Evolutionary conservation across 2,329 filamentous ascomycete species (phyloP), one percentile per base, ranked within the genome.

Genomic region (Cladophialophora bantiana): DNA sequence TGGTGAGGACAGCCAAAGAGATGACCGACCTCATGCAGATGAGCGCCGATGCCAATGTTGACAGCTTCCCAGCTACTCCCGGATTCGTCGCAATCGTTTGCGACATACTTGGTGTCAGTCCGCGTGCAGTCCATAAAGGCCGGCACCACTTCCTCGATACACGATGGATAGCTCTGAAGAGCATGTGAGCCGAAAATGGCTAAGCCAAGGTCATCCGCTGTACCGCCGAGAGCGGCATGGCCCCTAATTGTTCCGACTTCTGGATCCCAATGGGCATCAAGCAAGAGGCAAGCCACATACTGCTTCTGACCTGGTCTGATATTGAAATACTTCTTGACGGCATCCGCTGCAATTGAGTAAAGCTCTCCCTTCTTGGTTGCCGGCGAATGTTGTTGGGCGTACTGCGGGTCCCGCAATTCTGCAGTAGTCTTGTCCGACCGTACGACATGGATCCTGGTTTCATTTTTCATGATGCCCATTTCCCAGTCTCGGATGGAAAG

Each of bases 31-130:
- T 97, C 93, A 77, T 96, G 94, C 56, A 98, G 79, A 78, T 98
- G 94, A 9, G 93, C 94, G 7, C 94, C 94, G 70, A 98, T 96
- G 35, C 94, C 94, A 68, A 97, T 90, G 73, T 94, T 96, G 32
- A 92, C 93, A n/a, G 93, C 89, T 77, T 98, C 94, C 94, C 94
- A 98, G 55, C 89, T 95, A 75, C 92, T 96, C 31, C 94, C 94
- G 6, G 89, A 90, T 71, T 97, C 92, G 72, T 91, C 90, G 77
- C 89, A 92, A 76, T 96, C 92, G 74, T 97, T 97, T 15, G 91
- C 90, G 42, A 97, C 88, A 73, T 86, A 86, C 45, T 88, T 86
- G 9, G 89, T 91, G 75, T 98, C 92, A 0, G 93, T 97, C 36
- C 90, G 88, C 2, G 94, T 97, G 78, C 93, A 97, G 78, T 98